Evolutionary conservation across 768 basidiomycete species (phyloP).

Genomic region (Myochromella boudieri): DNA sequence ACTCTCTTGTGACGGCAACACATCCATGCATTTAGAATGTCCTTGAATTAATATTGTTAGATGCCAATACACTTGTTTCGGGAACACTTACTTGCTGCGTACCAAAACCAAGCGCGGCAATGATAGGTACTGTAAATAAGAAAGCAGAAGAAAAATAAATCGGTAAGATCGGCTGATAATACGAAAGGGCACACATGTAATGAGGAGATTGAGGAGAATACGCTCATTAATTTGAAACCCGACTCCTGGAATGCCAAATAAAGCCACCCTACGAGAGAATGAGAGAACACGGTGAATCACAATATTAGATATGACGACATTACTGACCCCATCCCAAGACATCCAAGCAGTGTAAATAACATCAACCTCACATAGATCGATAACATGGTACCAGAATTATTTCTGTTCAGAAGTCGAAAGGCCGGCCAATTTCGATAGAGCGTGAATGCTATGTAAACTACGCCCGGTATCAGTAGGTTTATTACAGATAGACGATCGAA

Average conservation of each 20-base stretch:
- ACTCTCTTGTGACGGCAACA: too few relatives aligned
- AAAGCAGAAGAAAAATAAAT: not conserved
- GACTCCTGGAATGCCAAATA: not conserved
- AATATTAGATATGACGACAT: not conserved
- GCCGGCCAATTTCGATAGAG: not conserved
- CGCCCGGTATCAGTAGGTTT: not conserved
- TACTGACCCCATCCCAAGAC: not conserved
- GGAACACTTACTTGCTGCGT: not conserved
- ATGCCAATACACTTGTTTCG: not conserved
- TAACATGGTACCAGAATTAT: not conserved
- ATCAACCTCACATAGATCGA: slow-evolving; percentile 1
- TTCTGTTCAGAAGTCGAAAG: not conserved
- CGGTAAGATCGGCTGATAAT: too few relatives aligned
- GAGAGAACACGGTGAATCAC: too few relatives aligned
- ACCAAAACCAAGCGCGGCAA: not conserved
- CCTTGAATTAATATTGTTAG: not conserved
- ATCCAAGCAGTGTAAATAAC: not conserved
- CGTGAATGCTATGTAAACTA: slow-evolving; percentile 1
- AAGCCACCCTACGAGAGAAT: not conserved
- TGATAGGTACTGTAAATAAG: not conserved
- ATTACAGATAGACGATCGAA: not conserved
- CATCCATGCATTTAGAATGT: not conserved
- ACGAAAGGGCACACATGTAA: not conserved
- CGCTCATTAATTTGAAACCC: not conserved
- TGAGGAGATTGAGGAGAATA: not conserved